Conservation (phyloP, 1,139 yeast genomes). For the Entelexis paramagnoliae region DNA sequence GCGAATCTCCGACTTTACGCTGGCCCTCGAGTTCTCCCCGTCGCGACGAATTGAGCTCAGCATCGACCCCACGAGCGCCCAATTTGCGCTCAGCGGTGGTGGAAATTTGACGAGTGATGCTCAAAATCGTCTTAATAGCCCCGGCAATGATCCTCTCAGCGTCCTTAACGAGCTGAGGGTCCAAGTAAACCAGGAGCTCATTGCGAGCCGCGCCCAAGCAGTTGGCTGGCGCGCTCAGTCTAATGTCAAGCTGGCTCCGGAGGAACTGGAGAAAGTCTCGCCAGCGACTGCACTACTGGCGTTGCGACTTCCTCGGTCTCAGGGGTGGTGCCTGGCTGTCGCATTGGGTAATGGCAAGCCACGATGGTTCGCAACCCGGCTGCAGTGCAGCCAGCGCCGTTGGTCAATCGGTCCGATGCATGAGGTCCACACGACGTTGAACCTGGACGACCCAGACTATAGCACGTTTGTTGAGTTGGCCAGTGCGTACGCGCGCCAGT, state of each 20-base stretch:
- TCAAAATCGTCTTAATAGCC: constrained; percentile 10
- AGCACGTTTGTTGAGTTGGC: constrained; percentile 16
- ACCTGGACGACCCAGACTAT: constrained; percentile 22
- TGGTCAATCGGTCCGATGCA: constrained; percentile 23
- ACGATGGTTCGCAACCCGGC: constrained; percentile 23
- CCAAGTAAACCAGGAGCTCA: constrained; percentile 16
- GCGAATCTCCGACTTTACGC: constrained; percentile 2
- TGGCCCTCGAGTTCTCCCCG: constrained; percentile 13
- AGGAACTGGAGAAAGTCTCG: constrained; percentile 21
- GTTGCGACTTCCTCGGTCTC: constrained; percentile 28
- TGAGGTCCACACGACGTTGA: constrained; percentile 12
- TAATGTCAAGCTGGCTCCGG: constrained; percentile 21
- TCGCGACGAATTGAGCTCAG: constrained; percentile 12
- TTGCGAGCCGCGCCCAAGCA: constrained; percentile 24
- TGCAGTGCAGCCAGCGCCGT: constrained; percentile 21
- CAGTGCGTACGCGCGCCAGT: constrained; percentile 17
- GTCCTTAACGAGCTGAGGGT: constrained; percentile 14
- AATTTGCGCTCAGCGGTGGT: constrained; percentile 13
- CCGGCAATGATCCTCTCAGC: constrained; percentile 6
- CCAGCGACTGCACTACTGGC: constrained; percentile 27
- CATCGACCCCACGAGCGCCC: constrained; percentile 18
- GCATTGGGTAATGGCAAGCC: constrained; percentile 22
- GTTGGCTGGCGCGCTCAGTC: constrained; percentile 24
- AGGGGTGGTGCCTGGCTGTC: constrained; percentile 32
- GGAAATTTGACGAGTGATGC: constrained; percentile 8